Base-by-base conservation (phyloP, 352 stramenopile species). In the Thraustotheca clavata region DNA sequence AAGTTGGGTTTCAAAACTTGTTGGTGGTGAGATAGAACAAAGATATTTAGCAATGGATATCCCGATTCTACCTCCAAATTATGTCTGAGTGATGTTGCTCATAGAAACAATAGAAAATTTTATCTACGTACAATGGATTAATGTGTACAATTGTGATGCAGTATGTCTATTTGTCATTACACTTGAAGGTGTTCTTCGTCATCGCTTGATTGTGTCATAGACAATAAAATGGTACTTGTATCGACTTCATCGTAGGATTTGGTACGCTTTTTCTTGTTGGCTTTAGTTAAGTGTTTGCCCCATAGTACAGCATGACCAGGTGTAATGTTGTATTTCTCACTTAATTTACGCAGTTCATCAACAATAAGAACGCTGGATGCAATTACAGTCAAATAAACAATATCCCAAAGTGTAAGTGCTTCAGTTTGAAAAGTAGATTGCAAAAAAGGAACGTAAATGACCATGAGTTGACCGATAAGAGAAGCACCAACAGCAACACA, bases 361-460 rank as follows among this genome's bases (percentile, higher is more conserved):
- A 98, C 80, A 48, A 97, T 69, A 6, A 98, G 68, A 46, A 99
- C 83, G 12, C 74, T 91, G 33, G 94, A 98, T 35, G 94, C 92
- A 32, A 98, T 87, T 41, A 74, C 83, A 35, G 87, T 83, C 27
- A 98, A 88, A 49, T 97, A 96, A 12, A 91, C 52, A n/a, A 99
- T 71, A 74, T 99, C 96, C 11, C 67, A 67, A 7, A 94, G 49
- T 31, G 86, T 87, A n/a, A 99, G 72, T 36, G 93, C 86, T 71
- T 98, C 96, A 0, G 96, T 99, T 71, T 98, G 92, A 73, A 99
- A 99, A 9, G 97, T 87, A 24, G 88, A 75, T 68, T 98, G 96
- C n/a, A 98, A 80, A 22, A 92, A 93, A 14, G 88, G 83, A 55
- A 98, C 93, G 76, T 98, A 99, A 52, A 98, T 97, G 24, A 99